Percentiles rank a stretch among this genome's conserved stretches.
Conservation (phyloP, 2,329 filamentous ascomycete genomes). For the Cytospora leucostoma region DNA sequence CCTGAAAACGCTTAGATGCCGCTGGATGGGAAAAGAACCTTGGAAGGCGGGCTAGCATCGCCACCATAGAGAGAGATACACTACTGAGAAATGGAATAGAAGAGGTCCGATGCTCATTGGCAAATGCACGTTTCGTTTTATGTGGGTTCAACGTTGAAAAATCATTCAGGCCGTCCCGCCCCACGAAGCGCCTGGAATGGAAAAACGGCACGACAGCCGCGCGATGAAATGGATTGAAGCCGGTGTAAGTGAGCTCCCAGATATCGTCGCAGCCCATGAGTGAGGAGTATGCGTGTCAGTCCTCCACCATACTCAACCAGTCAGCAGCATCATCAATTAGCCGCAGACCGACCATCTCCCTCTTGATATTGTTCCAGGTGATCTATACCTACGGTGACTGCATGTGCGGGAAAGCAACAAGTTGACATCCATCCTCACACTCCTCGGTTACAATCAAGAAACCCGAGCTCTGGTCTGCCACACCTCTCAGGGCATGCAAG, state of each 20-base stretch:
- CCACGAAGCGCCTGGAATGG: too few species aligned
- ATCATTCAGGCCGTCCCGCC: too few species aligned
- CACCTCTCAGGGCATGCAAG: background rate
- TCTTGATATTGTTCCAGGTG: background rate
- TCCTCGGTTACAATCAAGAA: background rate
- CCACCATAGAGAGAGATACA: background rate
- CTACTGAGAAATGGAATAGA: background rate
- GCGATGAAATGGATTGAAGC: too few species aligned
- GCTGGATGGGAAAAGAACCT: background rate
- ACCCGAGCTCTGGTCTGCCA: constrained; percentile 11
- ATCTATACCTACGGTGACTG: background rate
- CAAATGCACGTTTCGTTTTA: background rate
- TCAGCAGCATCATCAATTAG: too few species aligned
- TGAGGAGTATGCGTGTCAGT: too few species aligned
- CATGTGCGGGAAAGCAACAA: background rate
- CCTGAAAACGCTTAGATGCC: background rate
- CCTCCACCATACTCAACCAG: too few species aligned
- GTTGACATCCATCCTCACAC: constrained; percentile 14
- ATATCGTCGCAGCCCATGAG: too few species aligned
- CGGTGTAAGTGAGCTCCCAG: too few species aligned
- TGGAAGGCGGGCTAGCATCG: background rate
- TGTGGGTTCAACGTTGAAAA: background rate
- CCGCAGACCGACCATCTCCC: too few species aligned
- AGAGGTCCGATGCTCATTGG: background rate
- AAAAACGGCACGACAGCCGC: too few species aligned